Base-by-base conservation (phyloP, 768 basidiomycete genomes). In the Gautieria morchelliformis region DNA sequence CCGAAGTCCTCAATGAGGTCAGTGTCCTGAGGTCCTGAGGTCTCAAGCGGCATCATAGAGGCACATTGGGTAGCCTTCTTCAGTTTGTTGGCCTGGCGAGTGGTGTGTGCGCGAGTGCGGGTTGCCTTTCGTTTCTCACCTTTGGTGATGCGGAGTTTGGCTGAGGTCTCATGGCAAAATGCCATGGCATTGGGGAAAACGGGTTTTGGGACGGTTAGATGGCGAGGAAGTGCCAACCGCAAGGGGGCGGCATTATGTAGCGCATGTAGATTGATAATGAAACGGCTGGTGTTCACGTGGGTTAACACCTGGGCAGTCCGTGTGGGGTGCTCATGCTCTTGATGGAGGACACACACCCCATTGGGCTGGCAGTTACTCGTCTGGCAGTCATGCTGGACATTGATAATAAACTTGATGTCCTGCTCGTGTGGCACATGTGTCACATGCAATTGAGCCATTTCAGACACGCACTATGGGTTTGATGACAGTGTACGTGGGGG, bases 191-290 rank as follows among this genome's bases (percentile, higher is more conserved):
- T 56, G 15, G 4, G 5, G 11, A 19, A 40, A 40, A 61, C n/a
- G 3, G 58, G 58, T 10, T 19, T 50, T 3, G 58, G 58, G 20
- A 37, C 15, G 17, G 58, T 52, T 20, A 53, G 52, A 11, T 45
- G n/a, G 2, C 50, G 58, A 12, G 57, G 58, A n/a, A 61, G 44
- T 17, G 39, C 32, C 41, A 50, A 7, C 8, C 58, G 58, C 22
- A 61, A 42, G n/a, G 45, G 33, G 17, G 3, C 7, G 10, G 60
- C 44, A 35, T 61, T 58, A 41, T 62, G 61, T 5, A 60, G 37
- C 17, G 56, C 50, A 39, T 50, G 42, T 32, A 58, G 48, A 46
- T 63, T 63, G n/a, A 65, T 5, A 22, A 65, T n/a, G 50, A 62
- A 65, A 14, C 53, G 52, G 47, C 53, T 41, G n/a, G 57, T 56